Percentiles rank a stretch among this genome's conserved stretches.
Conservation (phyloP, 2,329 filamentous ascomycete genomes). For the Exophiala lecanii-corni region DNA sequence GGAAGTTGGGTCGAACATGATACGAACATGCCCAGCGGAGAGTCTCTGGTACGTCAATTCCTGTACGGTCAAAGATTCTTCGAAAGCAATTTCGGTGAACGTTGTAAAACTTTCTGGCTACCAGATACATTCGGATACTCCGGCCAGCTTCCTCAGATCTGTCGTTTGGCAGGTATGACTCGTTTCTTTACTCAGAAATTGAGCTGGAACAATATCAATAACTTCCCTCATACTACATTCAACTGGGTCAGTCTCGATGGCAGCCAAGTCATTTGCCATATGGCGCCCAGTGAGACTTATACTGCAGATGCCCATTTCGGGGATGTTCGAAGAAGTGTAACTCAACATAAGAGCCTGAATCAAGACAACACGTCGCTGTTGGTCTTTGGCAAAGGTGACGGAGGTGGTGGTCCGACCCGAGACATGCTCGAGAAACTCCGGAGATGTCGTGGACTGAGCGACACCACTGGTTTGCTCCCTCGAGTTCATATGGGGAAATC, state of each 20-base stretch:
- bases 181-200: constrained; percentile 97
- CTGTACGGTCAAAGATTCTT: constrained; percentile 94
- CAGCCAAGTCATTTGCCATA: constrained; percentile 94
- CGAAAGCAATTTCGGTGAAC: constrained; percentile 82
- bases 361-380: constrained; percentile 86
- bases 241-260: constrained; percentile 97
- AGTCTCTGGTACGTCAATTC: constrained; percentile 91
- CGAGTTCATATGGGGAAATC: constrained; percentile 83
- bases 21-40: constrained; percentile 93
- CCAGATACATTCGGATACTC: constrained; percentile 98
- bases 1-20: constrained; percentile 99
- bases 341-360: constrained; percentile 92
- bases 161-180: constrained; percentile 89
- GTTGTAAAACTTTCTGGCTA: constrained; percentile 91
- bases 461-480: constrained; percentile 76
- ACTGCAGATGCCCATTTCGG: constrained; percentile 92
- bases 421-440: constrained; percentile 92
- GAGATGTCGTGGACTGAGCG: constrained; percentile 83
- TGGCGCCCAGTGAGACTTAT: constrained; percentile 94
- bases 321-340: constrained; percentile 82
- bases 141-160: constrained; percentile 87
- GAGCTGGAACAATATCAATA: constrained; percentile 99
- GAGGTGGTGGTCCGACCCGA: constrained; percentile 90
- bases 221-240: constrained; percentile 97
- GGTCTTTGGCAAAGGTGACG: constrained; percentile 94